A percentile compares a stretch with the other conserved stretches of the same genome.
Conservation (phyloP, 345 rosid species). For the Cardiospermum halicacabum region DNA sequence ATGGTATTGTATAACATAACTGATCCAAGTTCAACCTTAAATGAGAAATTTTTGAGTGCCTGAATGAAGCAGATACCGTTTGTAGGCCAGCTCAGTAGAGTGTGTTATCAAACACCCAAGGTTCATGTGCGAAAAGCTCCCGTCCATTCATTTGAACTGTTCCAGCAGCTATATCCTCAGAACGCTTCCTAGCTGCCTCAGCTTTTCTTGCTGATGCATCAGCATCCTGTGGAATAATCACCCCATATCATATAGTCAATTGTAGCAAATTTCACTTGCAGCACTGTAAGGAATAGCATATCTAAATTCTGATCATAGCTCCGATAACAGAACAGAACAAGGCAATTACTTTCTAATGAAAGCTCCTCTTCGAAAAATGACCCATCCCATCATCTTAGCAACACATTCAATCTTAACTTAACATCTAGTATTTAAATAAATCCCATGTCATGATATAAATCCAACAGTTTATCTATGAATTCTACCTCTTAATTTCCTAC, state of each 20-base stretch:
- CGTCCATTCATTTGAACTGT: conserved; percentile 78
- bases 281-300: background rate
- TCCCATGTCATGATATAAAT: too few species aligned
- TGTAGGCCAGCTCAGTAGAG: conserved; percentile 34
- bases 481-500: background rate
- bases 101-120: conserved; percentile 73
- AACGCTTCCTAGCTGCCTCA: conserved; percentile 75
- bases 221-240: conserved; percentile 46
- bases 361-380: background rate
- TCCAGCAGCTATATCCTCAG: conserved; percentile 73
- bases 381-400: background rate
- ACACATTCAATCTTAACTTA: background rate
- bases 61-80: background rate
- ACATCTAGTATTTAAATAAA: too few species aligned
- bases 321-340: background rate
- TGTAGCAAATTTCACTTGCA: background rate
- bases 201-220: conserved; percentile 58
- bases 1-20: background rate
- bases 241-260: background rate
- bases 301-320: too few species aligned
- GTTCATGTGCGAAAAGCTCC: conserved; percentile 80
- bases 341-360: background rate
- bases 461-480: too few species aligned
- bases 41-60: background rate
- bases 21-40: background rate